Evolutionary conservation across 495 filamentous ascomycete genomes (phyloP), one percentile per base, ranked within the genome.

Genomic region (Penicillium arizonense): DNA sequence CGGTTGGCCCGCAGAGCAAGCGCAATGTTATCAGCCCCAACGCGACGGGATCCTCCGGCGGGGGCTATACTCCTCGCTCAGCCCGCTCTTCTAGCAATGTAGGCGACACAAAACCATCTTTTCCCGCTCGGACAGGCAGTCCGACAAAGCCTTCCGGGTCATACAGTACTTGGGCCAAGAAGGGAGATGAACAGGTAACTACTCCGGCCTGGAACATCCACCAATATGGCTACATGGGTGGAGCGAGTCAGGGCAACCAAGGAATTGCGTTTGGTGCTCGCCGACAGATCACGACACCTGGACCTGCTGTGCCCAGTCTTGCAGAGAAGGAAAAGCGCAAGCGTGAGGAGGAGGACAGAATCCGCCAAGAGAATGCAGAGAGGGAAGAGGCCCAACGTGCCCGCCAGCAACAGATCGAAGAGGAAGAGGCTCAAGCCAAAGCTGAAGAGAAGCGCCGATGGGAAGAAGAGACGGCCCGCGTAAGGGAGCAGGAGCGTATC

Each of bases 171-270:
- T 99, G 94, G 94, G 94, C 88, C 68, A 96, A 84, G 64, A 89
- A 77, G 61, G 80, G 79, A 14, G 90, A 97, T 57, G 87, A 96
- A 67, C 81, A 82, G 16, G 77, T 76, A 26, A 96, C 93, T 11
- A 72, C 84, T 4, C 95, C 95, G 2, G 95, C 95, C 23, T 99
- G 95, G 95, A 97, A 99, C 62, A 97, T 97, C 52, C 89, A 93
- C 36, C 95, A 99, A 62, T 99, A 97, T 58, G 93, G 94, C 9
- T 97, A 97, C 69, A 94, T 97, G 89, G 95, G 95, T 44, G 95
- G 95, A 26, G 95, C 95, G 7, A 96, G 88, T 59, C 95, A 99
- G 69, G 93, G 89, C 5, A 97, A 96, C 62, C 83, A 96, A 53
- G 95, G 95, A 16, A 86, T 99, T 55, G 82, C 88, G 5, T 99